Percentiles rank a stretch among this genome's conserved stretches.
These are phyloP conservation scores for Vairimorpha ceranae DNA, from an alignment of 371 early-diverging fungal species.

Conservation along the genomic window DNA sequence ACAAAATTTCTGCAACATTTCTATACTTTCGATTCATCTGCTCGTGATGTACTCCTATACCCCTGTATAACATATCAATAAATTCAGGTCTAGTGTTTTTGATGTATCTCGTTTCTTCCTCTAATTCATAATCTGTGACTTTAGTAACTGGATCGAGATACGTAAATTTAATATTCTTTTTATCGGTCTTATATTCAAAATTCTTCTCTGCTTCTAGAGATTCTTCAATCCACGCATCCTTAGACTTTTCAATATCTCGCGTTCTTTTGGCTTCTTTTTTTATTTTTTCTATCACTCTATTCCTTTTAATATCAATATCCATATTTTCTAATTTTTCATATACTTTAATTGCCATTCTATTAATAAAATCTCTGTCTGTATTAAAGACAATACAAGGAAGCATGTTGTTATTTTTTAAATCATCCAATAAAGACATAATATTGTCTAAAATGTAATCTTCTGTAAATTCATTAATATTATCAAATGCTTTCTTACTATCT, in stretches of 20 bases:
- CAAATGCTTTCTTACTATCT: slow-evolving; percentile 47
- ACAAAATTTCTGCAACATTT: slow-evolving; percentile 64
- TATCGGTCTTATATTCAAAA: slow-evolving; percentile 40
- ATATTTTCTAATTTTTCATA: slow-evolving; percentile 50
- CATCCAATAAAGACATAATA: slow-evolving; percentile 49
- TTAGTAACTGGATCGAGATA: slow-evolving; percentile 54
- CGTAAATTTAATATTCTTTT: slow-evolving; percentile 56
- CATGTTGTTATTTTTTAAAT: slow-evolving; percentile 59
- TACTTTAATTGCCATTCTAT: slow-evolving; percentile 61
- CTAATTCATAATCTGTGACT: slow-evolving; percentile 58
- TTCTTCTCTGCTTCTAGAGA: slow-evolving; percentile 49
- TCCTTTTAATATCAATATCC: slow-evolving; percentile 51
- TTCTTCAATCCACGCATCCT: slow-evolving; percentile 61
- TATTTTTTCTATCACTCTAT: slow-evolving; percentile 52
- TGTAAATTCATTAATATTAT: slow-evolving; percentile 14
- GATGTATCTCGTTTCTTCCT: slow-evolving; percentile 56
- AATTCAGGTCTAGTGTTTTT: slow-evolving; percentile 35
- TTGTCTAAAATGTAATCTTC: slow-evolving; percentile 53
- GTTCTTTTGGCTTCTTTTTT: slow-evolving; percentile 58
- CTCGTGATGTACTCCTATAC: slow-evolving; percentile 67
- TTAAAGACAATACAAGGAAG: slow-evolving; percentile 66
- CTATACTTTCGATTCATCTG: slow-evolving; percentile 64
- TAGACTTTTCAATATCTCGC: slow-evolving; percentile 54
- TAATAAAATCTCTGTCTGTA: slow-evolving; percentile 65
- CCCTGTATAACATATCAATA: slow-evolving; percentile 63